phyloP scores from a whole-genome alignment of 306 rosid genomes.

The Quercus agrifolia region DNA sequence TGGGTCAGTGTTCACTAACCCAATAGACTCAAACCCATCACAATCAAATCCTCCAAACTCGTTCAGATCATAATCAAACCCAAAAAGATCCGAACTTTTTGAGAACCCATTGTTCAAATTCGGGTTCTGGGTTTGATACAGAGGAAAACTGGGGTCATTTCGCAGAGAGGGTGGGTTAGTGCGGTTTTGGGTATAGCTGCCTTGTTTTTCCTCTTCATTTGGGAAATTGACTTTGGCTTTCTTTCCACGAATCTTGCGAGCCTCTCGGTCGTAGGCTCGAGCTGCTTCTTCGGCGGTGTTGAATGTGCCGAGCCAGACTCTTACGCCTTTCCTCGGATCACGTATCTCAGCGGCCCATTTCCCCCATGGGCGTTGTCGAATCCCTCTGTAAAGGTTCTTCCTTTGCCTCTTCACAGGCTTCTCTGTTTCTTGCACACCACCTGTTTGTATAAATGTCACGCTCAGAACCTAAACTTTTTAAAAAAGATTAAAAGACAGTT shows the following conservation, averaged over 20 bases:
- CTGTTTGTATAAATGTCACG: conserved; percentile 28
- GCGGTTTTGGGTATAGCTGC: conserved; percentile 16
- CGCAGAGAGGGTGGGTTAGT: conserved; percentile 9
- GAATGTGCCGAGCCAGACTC: conserved; percentile 96
- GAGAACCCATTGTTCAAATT: conserved; percentile 5
- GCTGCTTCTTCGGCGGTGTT: conserved; percentile 95
- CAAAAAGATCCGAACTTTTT: conserved; percentile 29
- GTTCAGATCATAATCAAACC: conserved; percentile 57
- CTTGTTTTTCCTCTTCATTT: conserved; percentile 46
- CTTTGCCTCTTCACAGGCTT: conserved; percentile 71
- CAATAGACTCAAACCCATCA: conserved; percentile 10
- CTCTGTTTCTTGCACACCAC: conserved; percentile 28
- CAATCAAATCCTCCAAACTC: conserved; percentile 29
- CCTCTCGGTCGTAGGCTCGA: conserved; percentile 84
- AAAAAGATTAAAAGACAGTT: neutral
- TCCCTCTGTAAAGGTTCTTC: conserved; percentile 88
- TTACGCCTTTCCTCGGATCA: conserved; percentile 88
- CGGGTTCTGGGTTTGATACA: conserved; percentile 9
- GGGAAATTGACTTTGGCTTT: conserved; percentile 94
- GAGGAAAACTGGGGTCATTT: conserved; percentile 11
- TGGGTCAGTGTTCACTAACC: conserved; percentile 17
- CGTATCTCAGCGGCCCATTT: conserved; percentile 99
- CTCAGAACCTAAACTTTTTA: neutral
- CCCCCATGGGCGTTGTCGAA: conserved; percentile 94
- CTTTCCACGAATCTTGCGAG: conserved; percentile 83